Evolutionary conservation across 768 basidiomycete genomes (phyloP), one percentile per base, ranked within the genome.

Genomic region (Leccinum truebloodii): DNA sequence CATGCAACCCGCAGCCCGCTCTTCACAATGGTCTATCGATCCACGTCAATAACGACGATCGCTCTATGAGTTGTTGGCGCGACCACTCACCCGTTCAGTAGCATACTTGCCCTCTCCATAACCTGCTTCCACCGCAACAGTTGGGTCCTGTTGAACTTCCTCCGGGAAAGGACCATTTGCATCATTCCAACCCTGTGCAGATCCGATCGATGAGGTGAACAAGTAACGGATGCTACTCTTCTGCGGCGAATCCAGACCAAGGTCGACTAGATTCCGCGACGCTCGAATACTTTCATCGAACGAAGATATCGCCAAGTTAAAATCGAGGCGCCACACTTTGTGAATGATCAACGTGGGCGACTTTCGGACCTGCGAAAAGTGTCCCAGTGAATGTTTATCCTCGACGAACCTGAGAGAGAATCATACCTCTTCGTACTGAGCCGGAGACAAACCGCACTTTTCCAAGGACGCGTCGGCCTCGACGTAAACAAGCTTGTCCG

Each of bases 71-170:
- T 26, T 18, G 3, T 39, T 39, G 18, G 16, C 8, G 37, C 16
- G 20, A 49, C 12, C 10, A 63, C 77, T 20, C 50, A 76, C 73
- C 52, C 76, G 65, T 67, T 83, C 81, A 0, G 76, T 62, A 4
- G 76, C 61, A 60, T 79, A 83, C 65, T 85, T 85, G 1, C 73
- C 68, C 58, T 82, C 81, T 13, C 79, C 74, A 52, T 84, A 84
- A 0, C 83, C 83, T 16, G 58, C 62, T 2, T 79, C 79, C 3
- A 74, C 55, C 1, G 80, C 76, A n/a, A 75, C 63, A 3, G 63
- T 58, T 0, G 77, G 65, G 22, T 79, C 72, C 0, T 67, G 59
- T 1, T 75, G 54, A 0, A 73, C 65, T 24, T 75, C 75, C 59
- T 81, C 77, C 3, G 78, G 76, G 63, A 77, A 74, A 5, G 67